Base-by-base conservation (phyloP, 805 yeast species). In the Hanseniaspora vineae region DNA sequence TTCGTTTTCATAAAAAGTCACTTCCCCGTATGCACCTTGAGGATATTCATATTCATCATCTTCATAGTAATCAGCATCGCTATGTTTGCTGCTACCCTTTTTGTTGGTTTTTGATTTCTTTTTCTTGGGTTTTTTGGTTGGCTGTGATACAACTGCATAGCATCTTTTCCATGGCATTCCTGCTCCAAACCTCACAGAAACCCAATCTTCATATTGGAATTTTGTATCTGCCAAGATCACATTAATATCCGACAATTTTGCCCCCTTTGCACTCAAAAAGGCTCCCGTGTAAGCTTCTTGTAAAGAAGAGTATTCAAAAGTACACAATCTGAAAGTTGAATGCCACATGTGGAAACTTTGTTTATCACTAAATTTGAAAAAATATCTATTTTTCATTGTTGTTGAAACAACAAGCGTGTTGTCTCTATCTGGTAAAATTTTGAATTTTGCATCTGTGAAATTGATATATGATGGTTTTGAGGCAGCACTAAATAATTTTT, bases 241-340 rank as follows among this genome's bases (percentile, higher is more conserved):
- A 51, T 84, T 76, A 52, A 92, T 88, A 59, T 94, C 97, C 47
- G 90, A 81, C 51, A 92, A 68, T 51, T 83, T 70, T 5, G 95
- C 75, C 19, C 98, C 98, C 58, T 94, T 74, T n/a, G 96, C 88
- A 10, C 94, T 82, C 47, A 92, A 69, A 49, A 92, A 69, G 0
- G 97, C 96, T 10, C 96, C 98, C 0, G 98, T 89, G 64, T 92
- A 92, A 1, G 97, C 97, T 61, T 88, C 95, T 67, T 92, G 97
- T 49, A 92, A 69, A 11, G 87, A 69, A 17, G 80, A 76, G 64
- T 82, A 81, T 67, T 92, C 98, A 61, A 76, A 89, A 40, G 78
- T 73, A 12, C 95, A 72, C 52, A 92, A 69, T 50, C 96, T 70
- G 49, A 92, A 75, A 4, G 96, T 90, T 3, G 88, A 75, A 51